Evolutionary conservation across 2,329 filamentous ascomycete genomes (phyloP).

Genomic region (Claviceps monticola): DNA sequence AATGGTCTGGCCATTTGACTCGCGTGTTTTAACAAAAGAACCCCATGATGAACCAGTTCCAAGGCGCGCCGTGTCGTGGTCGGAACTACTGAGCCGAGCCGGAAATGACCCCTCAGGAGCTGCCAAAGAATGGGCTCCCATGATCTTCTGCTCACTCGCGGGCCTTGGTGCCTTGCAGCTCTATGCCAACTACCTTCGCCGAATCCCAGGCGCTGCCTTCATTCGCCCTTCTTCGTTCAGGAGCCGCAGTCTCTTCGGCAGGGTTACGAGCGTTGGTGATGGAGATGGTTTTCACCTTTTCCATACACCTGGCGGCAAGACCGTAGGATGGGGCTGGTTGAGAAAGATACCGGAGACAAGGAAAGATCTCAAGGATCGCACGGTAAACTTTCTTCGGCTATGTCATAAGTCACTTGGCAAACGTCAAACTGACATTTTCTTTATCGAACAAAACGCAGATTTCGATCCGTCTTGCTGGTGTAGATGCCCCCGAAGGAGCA

Average conservation of each 20-base stretch:
- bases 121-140: constrained; percentile 26
- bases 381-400: constrained; percentile 36
- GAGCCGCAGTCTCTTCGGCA: constrained; percentile 63
- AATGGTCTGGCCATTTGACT: constrained; percentile 29
- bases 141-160: constrained; percentile 23
- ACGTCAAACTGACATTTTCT: not conserved
- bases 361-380: constrained; percentile 59
- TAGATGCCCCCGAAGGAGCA: constrained; percentile 85
- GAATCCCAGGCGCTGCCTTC: constrained; percentile 64
- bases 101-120: constrained; percentile 18
- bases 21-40: constrained; percentile 13
- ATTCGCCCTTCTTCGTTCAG: constrained; percentile 66
- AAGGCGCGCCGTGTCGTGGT: constrained; percentile 23
- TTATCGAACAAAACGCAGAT: constrained; percentile 39
- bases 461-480: constrained; percentile 73
- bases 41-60: constrained; percentile 11
- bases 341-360: constrained; percentile 57
- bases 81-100: constrained; percentile 19
- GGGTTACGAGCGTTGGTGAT: constrained; percentile 88
- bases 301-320: constrained; percentile 81
- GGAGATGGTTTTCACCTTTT: constrained; percentile 91
- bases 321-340: constrained; percentile 87
- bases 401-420: not conserved
- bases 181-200: constrained; percentile 66
- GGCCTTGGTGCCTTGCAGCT: constrained; percentile 30